These are phyloP conservation scores for Dichomitus squalens DNA, from an alignment of 1,284 basidiomycete species.

Conservation along the genomic window DNA sequence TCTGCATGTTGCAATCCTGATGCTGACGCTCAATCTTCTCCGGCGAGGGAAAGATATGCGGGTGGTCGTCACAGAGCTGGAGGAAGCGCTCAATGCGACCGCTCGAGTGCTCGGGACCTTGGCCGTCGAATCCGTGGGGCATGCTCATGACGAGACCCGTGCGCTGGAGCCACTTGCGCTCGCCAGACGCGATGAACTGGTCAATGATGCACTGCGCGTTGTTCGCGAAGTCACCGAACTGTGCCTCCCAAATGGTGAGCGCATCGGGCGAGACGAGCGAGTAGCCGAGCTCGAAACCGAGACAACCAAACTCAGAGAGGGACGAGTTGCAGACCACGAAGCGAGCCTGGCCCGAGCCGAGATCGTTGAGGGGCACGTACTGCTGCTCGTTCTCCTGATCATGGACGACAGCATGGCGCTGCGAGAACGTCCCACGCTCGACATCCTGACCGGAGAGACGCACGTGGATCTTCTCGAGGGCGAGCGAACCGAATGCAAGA, in stretches of 20 bases:
- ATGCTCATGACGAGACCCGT: slow-evolving; percentile 91
- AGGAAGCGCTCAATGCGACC: slow-evolving; percentile 96
- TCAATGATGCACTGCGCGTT: slow-evolving; percentile 98
- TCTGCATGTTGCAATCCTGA: slow-evolving; percentile 99
- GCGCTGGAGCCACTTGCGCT: slow-evolving; percentile 98
- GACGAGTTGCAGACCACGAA: slow-evolving; percentile 98
- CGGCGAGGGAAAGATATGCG: slow-evolving; percentile 83
- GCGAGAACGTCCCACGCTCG: slow-evolving; percentile 99
- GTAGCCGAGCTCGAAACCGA: slow-evolving; percentile 99
- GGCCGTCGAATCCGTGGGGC: slow-evolving; percentile 98
- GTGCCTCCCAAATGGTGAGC: slow-evolving; percentile 98
- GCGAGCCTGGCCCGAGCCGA: slow-evolving; percentile 85
- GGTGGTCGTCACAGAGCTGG: slow-evolving; percentile 98
- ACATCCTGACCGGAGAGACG: slow-evolving; percentile 98
- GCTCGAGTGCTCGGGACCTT: slow-evolving; percentile 98
- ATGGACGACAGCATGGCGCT: slow-evolving; percentile 96
- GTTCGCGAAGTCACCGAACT: slow-evolving; percentile 98
- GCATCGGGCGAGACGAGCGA: slow-evolving; percentile 95
- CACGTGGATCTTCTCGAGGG: slow-evolving; percentile 93
- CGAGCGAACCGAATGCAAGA: slow-evolving; percentile 93
- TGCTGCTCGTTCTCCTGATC: slow-evolving; percentile 94
- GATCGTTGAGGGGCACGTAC: slow-evolving; percentile 89
- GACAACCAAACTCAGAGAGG: slow-evolving; percentile 92
- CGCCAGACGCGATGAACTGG: slow-evolving; percentile 97
- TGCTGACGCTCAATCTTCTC: slow-evolving; percentile 95